Conservation (phyloP, 179 eudicot species). For the Patellifolia procumbens region DNA sequence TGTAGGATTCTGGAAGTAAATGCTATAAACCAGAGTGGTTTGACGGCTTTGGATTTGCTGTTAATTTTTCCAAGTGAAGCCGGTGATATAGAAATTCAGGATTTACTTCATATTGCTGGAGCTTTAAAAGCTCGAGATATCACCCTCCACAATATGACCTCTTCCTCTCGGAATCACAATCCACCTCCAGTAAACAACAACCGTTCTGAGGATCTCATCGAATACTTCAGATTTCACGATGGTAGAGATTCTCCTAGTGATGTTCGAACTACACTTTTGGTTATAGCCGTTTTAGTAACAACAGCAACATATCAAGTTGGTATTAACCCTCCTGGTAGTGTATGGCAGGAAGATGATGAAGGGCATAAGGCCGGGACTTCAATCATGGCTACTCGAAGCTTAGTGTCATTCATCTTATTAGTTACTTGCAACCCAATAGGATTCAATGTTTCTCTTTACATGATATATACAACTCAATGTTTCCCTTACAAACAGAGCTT, state of each 20-base stretch:
- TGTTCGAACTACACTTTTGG: constrained; percentile 41
- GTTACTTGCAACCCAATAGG: constrained; percentile 42
- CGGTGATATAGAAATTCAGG: constrained; percentile 46
- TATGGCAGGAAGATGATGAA: constrained; percentile 44
- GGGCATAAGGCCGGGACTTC: constrained; percentile 43
- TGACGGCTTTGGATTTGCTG: constrained; percentile 46
- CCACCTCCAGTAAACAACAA: neutral
- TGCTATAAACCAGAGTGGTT: constrained; percentile 39
- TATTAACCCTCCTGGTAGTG: constrained; percentile 48
- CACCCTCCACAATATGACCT: neutral
- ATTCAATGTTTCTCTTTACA: constrained; percentile 34
- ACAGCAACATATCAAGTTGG: constrained; percentile 51
- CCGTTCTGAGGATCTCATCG: constrained; percentile 7
- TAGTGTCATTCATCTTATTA: constrained; percentile 23
- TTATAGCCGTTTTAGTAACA: constrained; percentile 45
- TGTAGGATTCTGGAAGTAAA: constrained; percentile 37
- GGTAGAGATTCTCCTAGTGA: constrained; percentile 51
- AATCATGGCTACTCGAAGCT: constrained; percentile 31
- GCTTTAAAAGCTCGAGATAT: constrained; percentile 35
- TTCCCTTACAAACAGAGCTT: constrained; percentile 39
- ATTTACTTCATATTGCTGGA: constrained; percentile 37
- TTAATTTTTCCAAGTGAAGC: constrained; percentile 45
- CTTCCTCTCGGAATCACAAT: neutral
- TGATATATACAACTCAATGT: constrained; percentile 38
- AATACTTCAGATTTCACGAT: constrained; percentile 40